Conservation (phyloP, 495 filamentous ascomycete species). For the Tuber indicum region DNA sequence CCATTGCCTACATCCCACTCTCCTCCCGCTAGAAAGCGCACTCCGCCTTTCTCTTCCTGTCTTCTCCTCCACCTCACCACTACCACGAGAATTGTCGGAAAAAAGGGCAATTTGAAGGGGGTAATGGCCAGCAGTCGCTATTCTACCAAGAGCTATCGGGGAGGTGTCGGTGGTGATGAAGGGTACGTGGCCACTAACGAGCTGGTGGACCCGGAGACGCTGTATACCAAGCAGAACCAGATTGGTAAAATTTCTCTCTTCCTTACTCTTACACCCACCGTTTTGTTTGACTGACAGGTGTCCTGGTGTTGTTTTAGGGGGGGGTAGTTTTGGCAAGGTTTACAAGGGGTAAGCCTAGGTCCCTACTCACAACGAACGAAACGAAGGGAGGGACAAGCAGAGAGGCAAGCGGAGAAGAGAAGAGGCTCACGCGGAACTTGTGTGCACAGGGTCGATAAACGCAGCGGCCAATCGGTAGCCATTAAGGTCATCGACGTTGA, state of each 20-base stretch:
- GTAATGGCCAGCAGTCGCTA: conserved; percentile 25
- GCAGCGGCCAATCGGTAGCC: conserved; percentile 27
- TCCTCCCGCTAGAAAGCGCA: background rate
- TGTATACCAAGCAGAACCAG: conserved; percentile 90
- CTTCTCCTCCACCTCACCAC: conserved; percentile 24
- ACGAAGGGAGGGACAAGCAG: conserved; percentile 86
- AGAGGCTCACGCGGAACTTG: conserved; percentile 15
- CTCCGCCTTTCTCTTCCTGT: conserved; percentile 23
- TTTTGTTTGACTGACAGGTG: conserved; percentile 8
- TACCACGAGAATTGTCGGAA: conserved; percentile 5
- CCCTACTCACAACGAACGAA: conserved; percentile 51
- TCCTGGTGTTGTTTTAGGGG: conserved; percentile 44
- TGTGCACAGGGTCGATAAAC: conserved; percentile 27
- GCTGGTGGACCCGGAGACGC: conserved; percentile 66
- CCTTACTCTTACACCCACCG: conserved; percentile 1
- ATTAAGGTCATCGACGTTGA: conserved; percentile 86
- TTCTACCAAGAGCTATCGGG: conserved; percentile 33
- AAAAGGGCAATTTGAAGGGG: conserved; percentile 13
- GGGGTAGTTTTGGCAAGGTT: conserved; percentile 91
- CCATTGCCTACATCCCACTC: background rate
- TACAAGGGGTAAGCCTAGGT: conserved; percentile 62
- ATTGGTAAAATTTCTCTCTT: conserved; percentile 59
- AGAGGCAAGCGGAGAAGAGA: conserved; percentile 39
- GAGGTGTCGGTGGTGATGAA: conserved; percentile 20
- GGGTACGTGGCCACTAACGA: conserved; percentile 36